phyloP scores from a whole-genome alignment of 306 rosid genomes.

The Sphenostylis stenocarpa region DNA sequence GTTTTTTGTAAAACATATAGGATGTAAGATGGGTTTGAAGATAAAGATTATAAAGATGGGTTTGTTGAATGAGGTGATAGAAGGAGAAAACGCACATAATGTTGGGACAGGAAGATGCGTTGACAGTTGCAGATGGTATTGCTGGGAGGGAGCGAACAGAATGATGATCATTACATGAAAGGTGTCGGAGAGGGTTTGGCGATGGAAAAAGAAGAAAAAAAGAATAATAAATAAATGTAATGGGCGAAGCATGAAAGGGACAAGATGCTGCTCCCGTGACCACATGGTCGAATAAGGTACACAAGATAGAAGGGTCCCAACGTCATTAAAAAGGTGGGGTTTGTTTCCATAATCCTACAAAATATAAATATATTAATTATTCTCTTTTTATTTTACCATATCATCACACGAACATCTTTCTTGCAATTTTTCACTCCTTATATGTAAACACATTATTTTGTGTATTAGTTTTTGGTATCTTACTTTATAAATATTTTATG shows the following conservation, averaged over 20 bases:
- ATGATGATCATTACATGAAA: background rate
- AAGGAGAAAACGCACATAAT: too few species aligned
- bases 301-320: background rate
- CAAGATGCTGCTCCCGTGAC: constrained; percentile 20
- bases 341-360: background rate
- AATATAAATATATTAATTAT: too few species aligned
- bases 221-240: background rate
- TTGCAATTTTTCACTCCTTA: too few species aligned
- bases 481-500: too few species aligned
- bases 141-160: background rate
- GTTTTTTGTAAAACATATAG: background rate
- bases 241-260: background rate
- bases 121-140: background rate
- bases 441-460: too few species aligned
- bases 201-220: background rate
- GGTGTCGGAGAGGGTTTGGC: background rate
- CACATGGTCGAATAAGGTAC: constrained; percentile 11
- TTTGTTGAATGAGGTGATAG: too few species aligned
- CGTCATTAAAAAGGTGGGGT: constrained; percentile 29
- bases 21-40: too few species aligned
- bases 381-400: too few species aligned
- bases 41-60: too few species aligned
- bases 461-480: too few species aligned
- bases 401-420: too few species aligned
- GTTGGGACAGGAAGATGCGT: too few species aligned